Evolutionary conservation across 1,284 basidiomycete species (phyloP), one percentile per base, ranked within the genome.

Genomic region (Amylostereum chailletii): DNA sequence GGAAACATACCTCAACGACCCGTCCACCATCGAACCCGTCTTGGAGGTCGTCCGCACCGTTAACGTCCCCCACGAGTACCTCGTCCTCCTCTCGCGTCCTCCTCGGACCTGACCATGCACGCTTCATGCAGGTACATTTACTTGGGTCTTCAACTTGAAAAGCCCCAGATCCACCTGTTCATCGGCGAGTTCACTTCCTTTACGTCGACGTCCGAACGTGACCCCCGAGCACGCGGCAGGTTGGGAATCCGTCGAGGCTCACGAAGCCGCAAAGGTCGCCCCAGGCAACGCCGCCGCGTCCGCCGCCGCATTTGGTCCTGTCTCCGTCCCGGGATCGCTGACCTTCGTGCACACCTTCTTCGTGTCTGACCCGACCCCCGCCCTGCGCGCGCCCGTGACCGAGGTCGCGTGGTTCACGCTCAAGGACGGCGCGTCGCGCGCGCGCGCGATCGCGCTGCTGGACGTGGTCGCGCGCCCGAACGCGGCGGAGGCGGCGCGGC

Each of bases 1-100:
- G 30, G 46, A 48, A 19, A 39, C 2, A 32, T 48, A 48, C 38
- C 46, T 29, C 11, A 48, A 48, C 10, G 39, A 48, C 38, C 37
- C 30, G 7, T 6, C 2, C 11, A 4, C 11, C 5, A 6, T 42
- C 37, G 31, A 10, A 11, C 19, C 19, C 31, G 42, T 30, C 8
- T 44, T 44, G 27, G 32, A 44, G 9, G 26, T 30, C 30, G 10
- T 44, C n/a, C 39, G 39, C 5, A 5, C 11, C 19, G 19, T 19
- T 5, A 40, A 40, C n/a, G 29, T 27, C 5, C 39, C 39, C 39
- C 39, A 40, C 11, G n/a, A 11, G 39, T 40, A 7, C 39, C n/a
- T 19, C 19, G 6, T 40, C 11, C n/a, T 27, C 6, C 39, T 6
- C 5, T 40, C 39, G 11, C 11, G 5, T 27, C 5, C 39, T 19